phyloP scores from a whole-genome alignment of 2,329 filamentous ascomycete genomes.

The Sphaerulina populicola region DNA sequence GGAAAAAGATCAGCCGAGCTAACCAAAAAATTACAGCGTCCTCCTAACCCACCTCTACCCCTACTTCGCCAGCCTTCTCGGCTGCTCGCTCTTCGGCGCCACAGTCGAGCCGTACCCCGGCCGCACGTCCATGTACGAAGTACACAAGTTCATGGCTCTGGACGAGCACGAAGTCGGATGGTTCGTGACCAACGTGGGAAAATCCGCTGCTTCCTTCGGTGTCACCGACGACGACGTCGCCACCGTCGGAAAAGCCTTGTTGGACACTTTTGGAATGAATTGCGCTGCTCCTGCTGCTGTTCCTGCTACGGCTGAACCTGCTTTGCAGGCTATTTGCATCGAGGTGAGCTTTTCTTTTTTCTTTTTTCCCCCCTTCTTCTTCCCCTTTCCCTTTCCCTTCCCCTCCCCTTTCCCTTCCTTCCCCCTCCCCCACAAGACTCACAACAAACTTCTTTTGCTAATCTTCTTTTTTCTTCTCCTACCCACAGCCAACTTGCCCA shows the following conservation, averaged over 20 bases:
- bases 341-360: not conserved
- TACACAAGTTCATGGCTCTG: slow-evolving; percentile 53
- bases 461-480: no score
- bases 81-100: slow-evolving; percentile 47
- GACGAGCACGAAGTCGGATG: slow-evolving; percentile 46
- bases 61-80: slow-evolving; percentile 53
- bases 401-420: no score
- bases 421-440: not conserved
- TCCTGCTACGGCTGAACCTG: slow-evolving; percentile 38
- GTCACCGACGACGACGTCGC: slow-evolving; percentile 47
- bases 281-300: slow-evolving; percentile 44
- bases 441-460: no score
- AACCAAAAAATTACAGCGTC: no score
- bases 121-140: slow-evolving; percentile 43
- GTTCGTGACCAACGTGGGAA: slow-evolving; percentile 52
- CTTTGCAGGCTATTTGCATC: slow-evolving; percentile 49
- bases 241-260: slow-evolving; percentile 44
- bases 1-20: no score
- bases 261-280: slow-evolving; percentile 44
- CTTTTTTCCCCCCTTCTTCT: no score
- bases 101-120: slow-evolving; percentile 46
- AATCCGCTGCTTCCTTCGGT: slow-evolving; percentile 51
- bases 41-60: slow-evolving; percentile 55
- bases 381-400: no score
- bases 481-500: no score